Evolutionary conservation across 345 rosid species (phyloP).

Genomic region (Eutrema yunnanense): DNA sequence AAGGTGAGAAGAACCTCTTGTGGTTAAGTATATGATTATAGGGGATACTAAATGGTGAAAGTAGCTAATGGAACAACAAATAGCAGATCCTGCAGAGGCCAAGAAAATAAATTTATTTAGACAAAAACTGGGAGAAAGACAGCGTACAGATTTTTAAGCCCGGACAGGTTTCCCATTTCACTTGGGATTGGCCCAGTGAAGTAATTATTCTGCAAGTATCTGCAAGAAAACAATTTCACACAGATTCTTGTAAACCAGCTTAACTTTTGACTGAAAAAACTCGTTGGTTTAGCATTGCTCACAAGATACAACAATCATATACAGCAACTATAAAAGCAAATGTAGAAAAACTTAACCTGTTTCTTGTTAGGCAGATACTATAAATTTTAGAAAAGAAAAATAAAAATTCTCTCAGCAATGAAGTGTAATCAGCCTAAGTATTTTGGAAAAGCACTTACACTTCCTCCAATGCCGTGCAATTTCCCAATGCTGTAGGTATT

Average conservation of each 20-base stretch:
- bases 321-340: background rate
- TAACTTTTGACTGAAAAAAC: background rate
- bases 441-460: conserved; percentile 47
- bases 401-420: background rate
- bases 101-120: background rate
- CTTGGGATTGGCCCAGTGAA: conserved; percentile 71
- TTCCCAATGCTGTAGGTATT: conserved; percentile 71
- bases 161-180: conserved; percentile 79
- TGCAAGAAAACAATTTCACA: conserved; percentile 26
- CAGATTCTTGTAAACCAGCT: conserved; percentile 4
- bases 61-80: background rate
- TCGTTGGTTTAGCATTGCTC: background rate
- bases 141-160: conserved; percentile 64
- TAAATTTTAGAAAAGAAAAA: background rate
- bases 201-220: conserved; percentile 92
- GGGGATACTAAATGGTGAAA: background rate
- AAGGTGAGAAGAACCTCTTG: conserved; percentile 8
- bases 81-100: background rate
- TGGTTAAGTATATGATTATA: background rate
- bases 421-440: background rate
- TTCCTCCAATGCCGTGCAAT: conserved; percentile 76
- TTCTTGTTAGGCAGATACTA: background rate
- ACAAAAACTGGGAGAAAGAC: conserved; percentile 12
- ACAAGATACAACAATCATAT: conserved; percentile 1
- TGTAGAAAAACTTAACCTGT: background rate